Evolutionary conservation across 306 rosid species (phyloP), one percentile per base, ranked within the genome.

Genomic region (Corylus americana): DNA sequence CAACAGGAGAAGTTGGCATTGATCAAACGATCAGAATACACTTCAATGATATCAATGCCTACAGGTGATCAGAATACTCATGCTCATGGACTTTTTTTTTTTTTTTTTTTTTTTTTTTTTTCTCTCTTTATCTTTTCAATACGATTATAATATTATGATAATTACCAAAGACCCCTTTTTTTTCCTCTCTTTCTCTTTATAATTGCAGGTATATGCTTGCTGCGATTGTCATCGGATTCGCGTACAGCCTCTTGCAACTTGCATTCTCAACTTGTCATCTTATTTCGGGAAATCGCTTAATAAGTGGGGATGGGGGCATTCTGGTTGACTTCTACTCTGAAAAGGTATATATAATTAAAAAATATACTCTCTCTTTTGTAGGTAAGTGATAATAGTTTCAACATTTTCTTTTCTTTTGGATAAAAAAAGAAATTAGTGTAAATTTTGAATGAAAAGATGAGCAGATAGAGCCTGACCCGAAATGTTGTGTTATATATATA

Each of bases 251-350:
- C 35, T 2, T 91, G 7, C 98, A 93, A 82, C 68, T 87, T 66
- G 89, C 73, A 11, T 31, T 86, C 69, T 79, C 96, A 50, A 75
- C 89, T 82, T 76, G 64, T 74, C 67, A 16, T 2, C 37, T 79
- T 17, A 35, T 86, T 4, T 68, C 77, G 27, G 79, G 84, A 69
- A 83, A 81, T 22, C 85, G 79, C 9, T 63, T 82, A 1, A 17
- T 82, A 7, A 79, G 63, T 0, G 81, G 87, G 9, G 55, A 80
- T 6, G 74, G 64, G 57, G 79, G 82, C 66, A 64, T 80, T 50
- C 22, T 86, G 0, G 73, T 91, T 72, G 88, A 90, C 51, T 93
- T 93, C 80, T 91, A 73, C 55, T 92, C 94, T 39, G 96, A 89
- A 71, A 88, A 89, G 94, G 97, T 93, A 77, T 3, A 18, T 39